Evolutionary conservation across 495 filamentous ascomycete genomes (phyloP), one percentile per base, ranked within the genome.

Genomic region (Lophiotrema nucula): DNA sequence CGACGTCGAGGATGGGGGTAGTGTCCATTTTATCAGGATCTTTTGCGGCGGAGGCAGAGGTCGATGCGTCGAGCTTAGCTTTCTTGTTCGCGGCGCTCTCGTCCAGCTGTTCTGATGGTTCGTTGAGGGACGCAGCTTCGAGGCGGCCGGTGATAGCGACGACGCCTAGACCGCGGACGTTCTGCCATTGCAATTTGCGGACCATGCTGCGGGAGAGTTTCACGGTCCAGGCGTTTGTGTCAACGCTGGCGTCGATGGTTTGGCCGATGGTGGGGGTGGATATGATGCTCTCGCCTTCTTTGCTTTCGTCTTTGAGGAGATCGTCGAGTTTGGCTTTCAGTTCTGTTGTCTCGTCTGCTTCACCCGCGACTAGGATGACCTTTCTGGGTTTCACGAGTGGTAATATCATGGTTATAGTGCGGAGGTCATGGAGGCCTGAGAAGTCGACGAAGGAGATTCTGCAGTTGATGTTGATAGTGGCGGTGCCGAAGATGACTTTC

Each of bases 171-270:
- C 86, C 90, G 59, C 86, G 81, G 45, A 97, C 90, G 49, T 91
- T 89, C 77, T 97, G 95, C 93, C 95, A 97, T 67, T 88, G 89
- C 21, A 99, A 75, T 22, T 86, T 82, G 64, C 87, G 86, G 26
- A 93, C 85, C 23, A 99, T 82, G 37, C 79, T 74, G 56, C 91
- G 88, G 53, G 87, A 89, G 25, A 99, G 79, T 66, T 90, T 96
- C 46, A 97, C 87, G 24, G 87, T 85, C 93, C 93, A 99, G 21
- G 93, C 92, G 69, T 97, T 97, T 5, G 92, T 97, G 65, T 99
- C 93, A 33, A 97, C 92, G 63, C 91, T 96, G 13, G 92, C 93
- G 69, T 97, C 84, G 45, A 97, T 79, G 2, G 77, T 74, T 46
- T 79, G 74, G 15, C 90, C 90, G 31, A 87, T 76, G 12, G 67